phyloP scores from a whole-genome alignment of 441 rosid genomes.

The Arabidopsis hybrid region DNA sequence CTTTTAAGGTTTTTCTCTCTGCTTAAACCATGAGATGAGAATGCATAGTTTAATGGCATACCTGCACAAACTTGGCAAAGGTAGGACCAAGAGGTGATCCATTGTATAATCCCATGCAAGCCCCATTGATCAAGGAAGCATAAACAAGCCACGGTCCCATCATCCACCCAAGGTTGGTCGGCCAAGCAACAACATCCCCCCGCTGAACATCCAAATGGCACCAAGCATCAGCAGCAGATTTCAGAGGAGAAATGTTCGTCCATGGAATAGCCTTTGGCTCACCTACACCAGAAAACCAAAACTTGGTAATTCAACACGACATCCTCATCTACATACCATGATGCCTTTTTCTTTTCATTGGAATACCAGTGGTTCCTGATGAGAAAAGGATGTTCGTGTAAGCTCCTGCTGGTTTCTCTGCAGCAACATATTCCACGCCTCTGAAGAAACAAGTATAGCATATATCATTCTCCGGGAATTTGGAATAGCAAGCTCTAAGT shows the following conservation, averaged over 20 bases:
- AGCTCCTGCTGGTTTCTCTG: slow-evolving; percentile 78
- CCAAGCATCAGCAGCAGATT: slow-evolving; percentile 99
- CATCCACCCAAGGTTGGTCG: slow-evolving; percentile 99
- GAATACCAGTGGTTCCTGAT: slow-evolving; percentile 94
- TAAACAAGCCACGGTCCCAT: slow-evolving; percentile 99
- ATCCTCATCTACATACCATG: slow-evolving; percentile 28
- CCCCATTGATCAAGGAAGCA: slow-evolving; percentile 88
- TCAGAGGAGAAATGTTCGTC: slow-evolving; percentile 75
- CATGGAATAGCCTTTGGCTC: slow-evolving; percentile 99
- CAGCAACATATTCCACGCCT: slow-evolving; percentile 70
- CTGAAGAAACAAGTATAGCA: slow-evolving; percentile 51
- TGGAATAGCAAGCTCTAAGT: neutral
- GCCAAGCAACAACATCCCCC: slow-evolving; percentile 90
- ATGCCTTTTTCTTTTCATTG: slow-evolving; percentile 1
- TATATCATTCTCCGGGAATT: neutral
- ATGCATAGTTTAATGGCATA: slow-evolving; percentile 32
- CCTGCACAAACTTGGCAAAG: slow-evolving; percentile 96
- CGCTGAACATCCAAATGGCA: slow-evolving; percentile 88
- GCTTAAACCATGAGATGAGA: slow-evolving; percentile 6
- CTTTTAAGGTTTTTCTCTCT: neutral
- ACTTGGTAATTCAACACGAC: slow-evolving; percentile 10
- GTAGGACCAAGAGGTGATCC: slow-evolving; percentile 89
- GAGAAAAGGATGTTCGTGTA: slow-evolving; percentile 90
- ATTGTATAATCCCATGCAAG: slow-evolving; percentile 85
- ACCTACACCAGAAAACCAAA: slow-evolving; percentile 62